Evolutionary conservation across 2,329 filamentous ascomycete species (phyloP), one percentile per base, ranked within the genome.

Genomic region (Fusarium secorum): DNA sequence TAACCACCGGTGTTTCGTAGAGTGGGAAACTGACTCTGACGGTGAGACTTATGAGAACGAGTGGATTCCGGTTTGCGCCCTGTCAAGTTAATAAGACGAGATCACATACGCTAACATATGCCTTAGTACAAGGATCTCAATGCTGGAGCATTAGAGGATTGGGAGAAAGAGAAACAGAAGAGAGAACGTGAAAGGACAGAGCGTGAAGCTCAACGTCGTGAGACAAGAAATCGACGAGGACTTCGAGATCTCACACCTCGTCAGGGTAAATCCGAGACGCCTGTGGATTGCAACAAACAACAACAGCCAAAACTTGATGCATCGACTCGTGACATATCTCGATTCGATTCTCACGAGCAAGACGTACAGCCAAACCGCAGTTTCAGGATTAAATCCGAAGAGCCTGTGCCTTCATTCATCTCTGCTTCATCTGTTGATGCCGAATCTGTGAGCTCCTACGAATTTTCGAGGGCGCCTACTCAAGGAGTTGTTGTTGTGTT

Each of bases 11-110:
- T 83, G 82, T 46, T 66, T 82, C 22, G 78, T 84, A 18, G 78
- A 82, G 60, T 84, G 82, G 81, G 79, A 79, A 56, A 75, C 78
- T 64, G 71, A 80, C 54, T 56, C 63, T 7, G 80, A 80, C 5
- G 79, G 80, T 35, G 66, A 82, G 60, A 30, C 59, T 18, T 81
- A 79, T 63, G 32, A 64, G 32, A 77, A 79, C 30, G 76, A 77
- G 54, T 83, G 82, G 81, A 78, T 79, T 65, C 36, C 71, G 64
- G 72, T 71, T 41, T 49, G 67, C 39, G 32, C 39, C 24, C 49
- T 13, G 26, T 44, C 22, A 24, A 22, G 33, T 65, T 17, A 7
- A 30, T 41, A 28, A 52, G 56, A 55, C 51, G 22, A 61, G 49
- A 46, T 46, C 58, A 60, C 58, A 42, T 28, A 55, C 35, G 68